Base-by-base conservation (phyloP, 257 asterid genomes). In the Fraxinus anomala region DNA sequence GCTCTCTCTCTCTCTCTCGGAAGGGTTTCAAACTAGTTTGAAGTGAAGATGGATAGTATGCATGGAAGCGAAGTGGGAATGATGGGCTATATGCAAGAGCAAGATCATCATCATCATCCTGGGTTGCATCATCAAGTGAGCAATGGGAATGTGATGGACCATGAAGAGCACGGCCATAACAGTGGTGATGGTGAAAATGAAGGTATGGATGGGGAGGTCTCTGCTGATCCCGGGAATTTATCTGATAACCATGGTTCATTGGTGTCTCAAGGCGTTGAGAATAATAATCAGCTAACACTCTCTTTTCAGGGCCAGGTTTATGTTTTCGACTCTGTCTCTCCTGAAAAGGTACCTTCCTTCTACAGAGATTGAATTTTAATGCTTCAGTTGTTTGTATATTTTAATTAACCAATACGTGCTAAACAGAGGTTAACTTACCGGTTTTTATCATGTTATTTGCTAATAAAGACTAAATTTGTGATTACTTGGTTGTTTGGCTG, bases 281-380 rank as follows among this genome's bases (percentile, higher is more conserved):
- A 68, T 78, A 85, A 54, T 83, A 87, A 87, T 77, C 96, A 89
- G 90, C 92, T 86, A 56, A 86, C 92, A 8, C 91, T 91, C 49
- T 86, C 96, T 78, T 91, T 91, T 80, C 94, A 85, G 90, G 94
- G 91, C 56, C 92, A 91, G 86, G 94, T 89, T 81, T 91, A 82
- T n/a, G 92, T 91, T 69, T 91, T 91, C 63, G 96, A 91, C 80
- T 87, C 89, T 6, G 96, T 89, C 74, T 89, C 94, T 14, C 91
- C 96, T 1, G 96, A 91, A 49, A 91, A 89, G 92, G 96, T 91
- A 6, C 69, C 30, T 59, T 66, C 66, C 21, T 54, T 42, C 19
- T 23, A 33, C 54, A 65, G 26, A 42, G 44, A 23, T 66, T 23
- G 71, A 31, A 23, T 10, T 77, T n/a, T 44, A 59, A 26, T 71